phyloP scores from a whole-genome alignment of 148 eudicot genomes.

The Rhododendron simsii region DNA sequence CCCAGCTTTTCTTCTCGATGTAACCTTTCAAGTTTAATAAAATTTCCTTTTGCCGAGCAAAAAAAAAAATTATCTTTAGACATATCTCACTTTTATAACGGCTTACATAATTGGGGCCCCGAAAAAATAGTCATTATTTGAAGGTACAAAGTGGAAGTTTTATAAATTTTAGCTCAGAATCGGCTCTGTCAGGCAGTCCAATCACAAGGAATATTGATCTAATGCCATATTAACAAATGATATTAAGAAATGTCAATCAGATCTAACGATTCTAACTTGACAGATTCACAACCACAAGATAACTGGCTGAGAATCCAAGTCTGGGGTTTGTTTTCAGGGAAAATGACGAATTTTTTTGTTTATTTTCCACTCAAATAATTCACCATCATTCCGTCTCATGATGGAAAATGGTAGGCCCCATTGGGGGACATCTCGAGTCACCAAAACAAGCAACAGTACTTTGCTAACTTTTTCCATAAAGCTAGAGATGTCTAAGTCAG shows the following conservation, averaged over 20 bases:
- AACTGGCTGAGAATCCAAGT: background rate
- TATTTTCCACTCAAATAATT: slow-evolving; percentile 3
- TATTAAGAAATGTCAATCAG: background rate
- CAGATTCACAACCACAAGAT: background rate
- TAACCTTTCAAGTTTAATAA: no score
- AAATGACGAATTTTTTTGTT: background rate
- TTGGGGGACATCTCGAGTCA: background rate
- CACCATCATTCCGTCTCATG: background rate
- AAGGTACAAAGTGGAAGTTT: no score
- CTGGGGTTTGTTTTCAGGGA: background rate
- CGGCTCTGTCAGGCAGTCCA: no score
- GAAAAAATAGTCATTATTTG: no score
- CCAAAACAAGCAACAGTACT: background rate
- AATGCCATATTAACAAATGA: background rate
- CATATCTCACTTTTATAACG: no score
- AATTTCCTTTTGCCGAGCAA: no score
- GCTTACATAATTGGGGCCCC: no score
- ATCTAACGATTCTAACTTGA: background rate
- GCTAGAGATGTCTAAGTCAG: no score
- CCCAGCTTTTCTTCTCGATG: no score
- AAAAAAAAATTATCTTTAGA: no score
- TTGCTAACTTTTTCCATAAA: background rate
- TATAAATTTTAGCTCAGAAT: no score
- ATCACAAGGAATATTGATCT: background rate
- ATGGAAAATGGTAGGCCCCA: background rate